Percentiles rank a stretch among this genome's conserved stretches.
Conservation (phyloP, 2,329 filamentous ascomycete genomes). For the Pseudogymnoascus sp. region DNA sequence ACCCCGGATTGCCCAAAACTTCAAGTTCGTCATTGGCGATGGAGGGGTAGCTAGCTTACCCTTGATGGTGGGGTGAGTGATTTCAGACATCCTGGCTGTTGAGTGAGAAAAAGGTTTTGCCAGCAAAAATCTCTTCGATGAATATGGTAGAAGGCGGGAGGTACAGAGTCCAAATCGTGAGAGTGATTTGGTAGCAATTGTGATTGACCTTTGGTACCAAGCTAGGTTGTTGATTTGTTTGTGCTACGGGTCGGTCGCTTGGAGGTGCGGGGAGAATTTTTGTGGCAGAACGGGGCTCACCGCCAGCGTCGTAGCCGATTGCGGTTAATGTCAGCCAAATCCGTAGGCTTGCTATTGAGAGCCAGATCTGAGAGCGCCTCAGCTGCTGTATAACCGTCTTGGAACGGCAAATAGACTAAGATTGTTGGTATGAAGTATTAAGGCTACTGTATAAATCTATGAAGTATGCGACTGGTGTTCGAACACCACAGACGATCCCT, state of each 20-base stretch:
- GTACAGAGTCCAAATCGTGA: neutral
- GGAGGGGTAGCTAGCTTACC: slow-evolving; percentile 37
- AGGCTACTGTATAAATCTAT: neutral
- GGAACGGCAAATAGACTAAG: too few relatives aligned
- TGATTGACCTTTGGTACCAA: slow-evolving; percentile 2
- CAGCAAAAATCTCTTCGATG: neutral
- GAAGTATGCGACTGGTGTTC: too few relatives aligned
- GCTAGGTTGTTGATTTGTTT: slow-evolving; percentile 5
- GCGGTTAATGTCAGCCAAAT: neutral
- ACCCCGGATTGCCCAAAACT: neutral
- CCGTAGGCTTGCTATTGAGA: neutral
- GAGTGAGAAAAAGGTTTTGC: slow-evolving; percentile 8
- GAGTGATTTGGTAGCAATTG: slow-evolving; percentile 2
- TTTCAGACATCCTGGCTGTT: slow-evolving; percentile 41
- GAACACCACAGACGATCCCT: too few relatives aligned
- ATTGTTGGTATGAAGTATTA: neutral
- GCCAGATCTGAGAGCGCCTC: neutral
- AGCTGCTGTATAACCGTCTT: neutral
- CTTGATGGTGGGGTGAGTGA: slow-evolving; percentile 51
- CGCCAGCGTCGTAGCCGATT: neutral
- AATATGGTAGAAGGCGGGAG: neutral
- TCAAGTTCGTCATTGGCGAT: slow-evolving; percentile 4
- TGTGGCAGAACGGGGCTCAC: neutral
- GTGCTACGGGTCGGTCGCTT: neutral
- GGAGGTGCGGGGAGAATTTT: slow-evolving; percentile 8